Conservation (phyloP, 2,329 filamentous ascomycete species). For the Nigrospora oryzae region DNA sequence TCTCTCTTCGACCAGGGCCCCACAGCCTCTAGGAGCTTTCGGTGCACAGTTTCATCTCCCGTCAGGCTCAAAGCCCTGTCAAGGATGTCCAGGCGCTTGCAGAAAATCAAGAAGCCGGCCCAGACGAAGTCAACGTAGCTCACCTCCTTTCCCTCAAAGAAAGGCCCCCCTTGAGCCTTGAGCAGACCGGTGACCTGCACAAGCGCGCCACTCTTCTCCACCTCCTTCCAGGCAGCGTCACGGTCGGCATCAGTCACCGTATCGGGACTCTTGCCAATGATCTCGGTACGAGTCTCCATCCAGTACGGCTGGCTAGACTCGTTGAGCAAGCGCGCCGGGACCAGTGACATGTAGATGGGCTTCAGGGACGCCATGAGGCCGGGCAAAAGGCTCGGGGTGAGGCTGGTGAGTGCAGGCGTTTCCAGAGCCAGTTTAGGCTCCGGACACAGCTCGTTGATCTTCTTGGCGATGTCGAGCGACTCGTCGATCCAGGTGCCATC, state of each 20-base stretch:
- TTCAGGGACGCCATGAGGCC: constrained; percentile 22
- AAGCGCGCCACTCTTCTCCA: constrained; percentile 12
- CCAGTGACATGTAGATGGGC: constrained; percentile 34
- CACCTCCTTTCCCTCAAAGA: constrained; percentile 47
- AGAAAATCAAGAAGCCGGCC: constrained; percentile 30
- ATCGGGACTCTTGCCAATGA: constrained; percentile 42
- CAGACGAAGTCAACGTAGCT: constrained; percentile 53
- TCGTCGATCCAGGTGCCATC: constrained; percentile 57
- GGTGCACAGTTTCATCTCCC: constrained; percentile 26
- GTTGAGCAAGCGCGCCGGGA: constrained; percentile 44
- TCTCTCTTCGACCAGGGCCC: constrained; percentile 31
- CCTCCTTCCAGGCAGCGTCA: constrained; percentile 38
- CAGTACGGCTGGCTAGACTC: constrained; percentile 46
- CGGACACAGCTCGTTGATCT: constrained; percentile 51
- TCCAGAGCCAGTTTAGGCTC: constrained; percentile 49
- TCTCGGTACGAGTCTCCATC: constrained; percentile 36
- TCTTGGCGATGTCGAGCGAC: constrained; percentile 48
- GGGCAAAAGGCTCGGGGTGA: constrained; percentile 31
- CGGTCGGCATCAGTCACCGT: constrained; percentile 40
- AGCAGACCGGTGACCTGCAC: constrained; percentile 33
- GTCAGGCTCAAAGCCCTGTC: constrained; percentile 25
- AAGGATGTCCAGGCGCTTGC: constrained; percentile 21
- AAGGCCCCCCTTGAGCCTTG: constrained; percentile 49
- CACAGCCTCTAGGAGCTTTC: constrained; percentile 28
- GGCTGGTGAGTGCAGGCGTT: constrained; percentile 32